phyloP scores from a whole-genome alignment of 2,329 filamentous ascomycete genomes.

The Pestalotiopsis sp. region DNA sequence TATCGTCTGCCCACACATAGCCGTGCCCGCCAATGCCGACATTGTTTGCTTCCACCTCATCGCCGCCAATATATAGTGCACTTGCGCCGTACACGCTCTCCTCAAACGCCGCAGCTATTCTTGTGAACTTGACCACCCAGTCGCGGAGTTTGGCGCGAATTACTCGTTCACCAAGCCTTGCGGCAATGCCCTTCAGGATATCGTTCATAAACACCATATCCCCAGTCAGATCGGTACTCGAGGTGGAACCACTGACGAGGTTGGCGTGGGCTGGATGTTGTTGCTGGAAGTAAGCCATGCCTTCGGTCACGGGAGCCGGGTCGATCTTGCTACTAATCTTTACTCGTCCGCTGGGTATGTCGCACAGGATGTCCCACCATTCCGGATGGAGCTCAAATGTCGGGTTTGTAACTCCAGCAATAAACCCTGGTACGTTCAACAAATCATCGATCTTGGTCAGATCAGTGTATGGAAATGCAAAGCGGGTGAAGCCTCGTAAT shows the following conservation, averaged over 20 bases:
- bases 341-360: slow-evolving; percentile 87
- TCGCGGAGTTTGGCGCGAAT: slow-evolving; percentile 91
- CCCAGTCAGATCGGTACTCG: slow-evolving; percentile 71
- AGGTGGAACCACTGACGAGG: slow-evolving; percentile 42
- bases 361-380: slow-evolving; percentile 98
- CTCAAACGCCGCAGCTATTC: slow-evolving; percentile 91
- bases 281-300: slow-evolving; percentile 84
- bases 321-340: slow-evolving; percentile 93
- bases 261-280: slow-evolving; percentile 64
- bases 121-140: slow-evolving; percentile 92
- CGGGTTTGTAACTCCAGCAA: slow-evolving; percentile 96
- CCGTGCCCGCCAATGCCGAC: slow-evolving; percentile 77
- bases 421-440: slow-evolving; percentile 94
- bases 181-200: slow-evolving; percentile 79
- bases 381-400: slow-evolving; percentile 93
- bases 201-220: slow-evolving; percentile 89
- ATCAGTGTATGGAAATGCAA: slow-evolving; percentile 98
- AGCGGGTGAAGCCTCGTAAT: slow-evolving; percentile 90
- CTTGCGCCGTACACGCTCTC: slow-evolving; percentile 94
- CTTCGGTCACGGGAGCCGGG: slow-evolving; percentile 78
- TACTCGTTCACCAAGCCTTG: slow-evolving; percentile 85
- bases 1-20: slow-evolving; percentile 91
- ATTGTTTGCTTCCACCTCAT: slow-evolving; percentile 64
- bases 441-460: slow-evolving; percentile 97
- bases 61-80: slow-evolving; percentile 81